phyloP scores from a whole-genome alignment of 2,329 filamentous ascomycete species.

The Aspergillus unguis region DNA sequence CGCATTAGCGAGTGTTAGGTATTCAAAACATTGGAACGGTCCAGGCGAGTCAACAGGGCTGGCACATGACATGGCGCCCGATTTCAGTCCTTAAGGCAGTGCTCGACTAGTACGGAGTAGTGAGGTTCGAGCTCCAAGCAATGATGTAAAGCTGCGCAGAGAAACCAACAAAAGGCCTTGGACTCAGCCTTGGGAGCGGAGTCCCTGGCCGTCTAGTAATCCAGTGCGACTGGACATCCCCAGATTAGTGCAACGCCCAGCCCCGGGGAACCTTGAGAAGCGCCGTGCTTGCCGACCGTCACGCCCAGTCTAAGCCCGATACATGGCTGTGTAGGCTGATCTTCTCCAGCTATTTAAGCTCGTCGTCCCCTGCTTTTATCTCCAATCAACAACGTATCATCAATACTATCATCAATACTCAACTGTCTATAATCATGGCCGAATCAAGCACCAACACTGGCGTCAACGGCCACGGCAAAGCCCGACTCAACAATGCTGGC shows the following conservation, averaged over 20 bases:
- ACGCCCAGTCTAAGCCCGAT: not conserved
- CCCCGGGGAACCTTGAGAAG: not conserved
- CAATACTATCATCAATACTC: not conserved
- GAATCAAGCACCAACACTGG: conserved; percentile 23
- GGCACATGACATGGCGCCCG: too few relatives aligned
- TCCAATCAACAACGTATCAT: not conserved
- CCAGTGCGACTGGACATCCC: conserved; percentile 1
- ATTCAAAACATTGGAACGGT: too few relatives aligned
- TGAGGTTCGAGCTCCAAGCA: too few relatives aligned
- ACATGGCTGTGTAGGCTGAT: not conserved
- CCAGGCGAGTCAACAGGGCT: too few relatives aligned
- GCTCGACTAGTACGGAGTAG: too few relatives aligned
- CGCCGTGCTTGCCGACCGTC: conserved; percentile 3
- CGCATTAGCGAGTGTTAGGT: too few relatives aligned
- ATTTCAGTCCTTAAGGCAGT: too few relatives aligned
- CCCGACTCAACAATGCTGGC: conserved; percentile 34
- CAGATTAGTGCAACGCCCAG: conserved; percentile 8
- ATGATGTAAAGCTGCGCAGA: too few relatives aligned
- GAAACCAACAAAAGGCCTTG: conserved; percentile 2
- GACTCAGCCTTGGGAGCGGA: conserved; percentile 15
- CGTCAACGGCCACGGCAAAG: conserved; percentile 37
- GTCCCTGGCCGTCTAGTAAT: not conserved
- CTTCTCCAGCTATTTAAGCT: conserved; percentile 5
- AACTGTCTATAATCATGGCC: conserved; percentile 24
- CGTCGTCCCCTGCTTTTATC: conserved; percentile 9